Percentiles rank a stretch among this genome's conserved stretches.
These are phyloP conservation scores for Scleroderma citrinum DNA, from an alignment of 768 basidiomycete genomes.

Conservation along the genomic window DNA sequence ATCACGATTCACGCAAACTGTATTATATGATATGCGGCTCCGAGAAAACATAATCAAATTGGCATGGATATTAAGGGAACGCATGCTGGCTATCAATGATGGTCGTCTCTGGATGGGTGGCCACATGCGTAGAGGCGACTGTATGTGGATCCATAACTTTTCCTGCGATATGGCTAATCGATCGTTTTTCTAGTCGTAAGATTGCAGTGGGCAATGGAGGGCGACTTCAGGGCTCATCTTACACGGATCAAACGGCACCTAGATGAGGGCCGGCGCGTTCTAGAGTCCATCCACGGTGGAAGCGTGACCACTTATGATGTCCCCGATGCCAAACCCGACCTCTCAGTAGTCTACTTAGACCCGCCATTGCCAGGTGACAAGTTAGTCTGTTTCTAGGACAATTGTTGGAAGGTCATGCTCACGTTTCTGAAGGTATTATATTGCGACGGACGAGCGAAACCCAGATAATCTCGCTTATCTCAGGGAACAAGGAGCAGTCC, in stretches of 20 bases:
- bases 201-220: slow-evolving; percentile 31
- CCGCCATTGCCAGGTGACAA: slow-evolving; percentile 20
- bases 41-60: slow-evolving; percentile 21
- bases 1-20: slow-evolving; percentile 23
- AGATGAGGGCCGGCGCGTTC: slow-evolving; percentile 10
- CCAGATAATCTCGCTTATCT: slow-evolving; percentile 27
- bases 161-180: too few species aligned
- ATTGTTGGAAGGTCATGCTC: neutral
- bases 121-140: slow-evolving; percentile 42
- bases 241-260: slow-evolving; percentile 25
- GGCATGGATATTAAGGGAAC: slow-evolving; percentile 24
- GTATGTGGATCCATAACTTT: slow-evolving; percentile 17
- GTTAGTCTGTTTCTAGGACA: slow-evolving; percentile 6
- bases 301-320: slow-evolving; percentile 15
- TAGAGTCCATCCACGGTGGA: slow-evolving; percentile 18
- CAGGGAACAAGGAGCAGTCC: slow-evolving; percentile 30
- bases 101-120: slow-evolving; percentile 39
- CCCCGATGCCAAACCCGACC: slow-evolving; percentile 15
- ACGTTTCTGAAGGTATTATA: slow-evolving; percentile 22
- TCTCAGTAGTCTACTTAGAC: slow-evolving; percentile 15
- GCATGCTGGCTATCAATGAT: slow-evolving; percentile 23
- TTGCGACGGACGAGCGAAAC: slow-evolving; percentile 40
- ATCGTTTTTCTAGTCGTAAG: slow-evolving; percentile 15
- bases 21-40: slow-evolving; percentile 27
- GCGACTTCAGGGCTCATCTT: slow-evolving; percentile 27